Evolutionary conservation across 2,329 filamentous ascomycete genomes (phyloP), one percentile per base, ranked within the genome.

Genomic region (Didymella pomorum): DNA sequence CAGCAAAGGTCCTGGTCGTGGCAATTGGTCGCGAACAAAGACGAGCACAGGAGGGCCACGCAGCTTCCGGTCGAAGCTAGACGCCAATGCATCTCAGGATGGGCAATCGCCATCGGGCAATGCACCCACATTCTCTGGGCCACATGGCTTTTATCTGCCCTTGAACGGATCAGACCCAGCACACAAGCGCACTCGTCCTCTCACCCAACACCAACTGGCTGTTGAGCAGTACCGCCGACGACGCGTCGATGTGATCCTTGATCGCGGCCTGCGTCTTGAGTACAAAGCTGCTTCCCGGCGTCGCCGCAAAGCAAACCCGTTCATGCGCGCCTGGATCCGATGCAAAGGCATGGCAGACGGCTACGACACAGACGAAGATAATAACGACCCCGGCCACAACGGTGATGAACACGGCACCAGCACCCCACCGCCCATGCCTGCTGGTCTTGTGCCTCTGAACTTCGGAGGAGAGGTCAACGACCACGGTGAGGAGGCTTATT

Each of bases 121-220:
- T 16, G 71, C 71, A 4, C 66, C 71, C 1, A 72, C 71, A 14
- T 71, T 82, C 61, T 84, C 87, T 58, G 83, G 84, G 44, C 86
- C 75, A 9, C 77, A 78, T 41, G 83, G 79, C 29, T 80, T 81
- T 57, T 81, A 83, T 21, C 79, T 83, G 16, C 80, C 81, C 18
- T 76, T 82, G 20, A 80, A 84, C 14, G 87, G 88, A 31, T 72
- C 74, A 5, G 75, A 78, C 58, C 67, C 73, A 48, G 64, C 68
- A 16, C 77, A 79, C 64, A 81, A 82, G 61, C 79, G 92, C 71
- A 87, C 89, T 9, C 85, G 91, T 1, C 91, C 91, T 2, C 86
- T 92, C 0, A 95, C 91, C 0, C 89, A 90, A 33, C 91, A 95
- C 75, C 91, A 95, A 76, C 81, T 93, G 37, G 91, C 91, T 0